Percentiles rank a stretch among this genome's conserved stretches.
phyloP scores from a whole-genome alignment of 805 yeast species.

The Schwanniomyces sp. region DNA sequence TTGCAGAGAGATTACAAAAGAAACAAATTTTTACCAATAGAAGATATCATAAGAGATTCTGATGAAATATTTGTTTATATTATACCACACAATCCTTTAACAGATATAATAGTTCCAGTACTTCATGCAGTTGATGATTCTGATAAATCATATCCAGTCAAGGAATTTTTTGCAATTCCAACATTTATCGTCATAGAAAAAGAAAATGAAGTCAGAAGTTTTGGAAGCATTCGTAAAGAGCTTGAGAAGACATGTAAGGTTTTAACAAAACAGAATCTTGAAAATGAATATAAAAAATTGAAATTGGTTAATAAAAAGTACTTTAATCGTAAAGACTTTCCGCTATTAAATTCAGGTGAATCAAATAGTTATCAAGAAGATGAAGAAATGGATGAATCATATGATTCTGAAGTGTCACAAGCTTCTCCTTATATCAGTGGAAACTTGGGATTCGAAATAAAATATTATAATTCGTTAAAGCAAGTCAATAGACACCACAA shows the following conservation, averaged over 20 bases:
- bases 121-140: slow-evolving; percentile 44
- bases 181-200: slow-evolving; percentile 61
- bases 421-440: slow-evolving; percentile 55
- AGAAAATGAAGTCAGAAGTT: slow-evolving; percentile 51
- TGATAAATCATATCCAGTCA: slow-evolving; percentile 32
- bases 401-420: slow-evolving; percentile 48
- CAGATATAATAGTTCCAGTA: slow-evolving; percentile 56
- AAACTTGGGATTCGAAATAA: slow-evolving; percentile 49
- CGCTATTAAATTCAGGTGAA: slow-evolving; percentile 22
- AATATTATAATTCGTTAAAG: slow-evolving; percentile 30
- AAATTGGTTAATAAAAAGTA: slow-evolving; percentile 16
- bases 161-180: slow-evolving; percentile 71
- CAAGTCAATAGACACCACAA: neutral
- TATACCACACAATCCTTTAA: slow-evolving; percentile 44
- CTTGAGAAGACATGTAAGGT: slow-evolving; percentile 41
- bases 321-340: slow-evolving; percentile 33
- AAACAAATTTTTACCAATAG: slow-evolving; percentile 59
- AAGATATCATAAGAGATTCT: slow-evolving; percentile 59
- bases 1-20: slow-evolving; percentile 58
- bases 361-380: slow-evolving; percentile 8
- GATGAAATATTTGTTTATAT: slow-evolving; percentile 70
- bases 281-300: slow-evolving; percentile 18
- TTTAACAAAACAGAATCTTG: slow-evolving; percentile 23
- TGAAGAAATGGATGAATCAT: slow-evolving; percentile 27
- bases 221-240: slow-evolving; percentile 57